Base-by-base conservation (phyloP, 495 filamentous ascomycete genomes). In the Lasiosphaeris hirsuta region DNA sequence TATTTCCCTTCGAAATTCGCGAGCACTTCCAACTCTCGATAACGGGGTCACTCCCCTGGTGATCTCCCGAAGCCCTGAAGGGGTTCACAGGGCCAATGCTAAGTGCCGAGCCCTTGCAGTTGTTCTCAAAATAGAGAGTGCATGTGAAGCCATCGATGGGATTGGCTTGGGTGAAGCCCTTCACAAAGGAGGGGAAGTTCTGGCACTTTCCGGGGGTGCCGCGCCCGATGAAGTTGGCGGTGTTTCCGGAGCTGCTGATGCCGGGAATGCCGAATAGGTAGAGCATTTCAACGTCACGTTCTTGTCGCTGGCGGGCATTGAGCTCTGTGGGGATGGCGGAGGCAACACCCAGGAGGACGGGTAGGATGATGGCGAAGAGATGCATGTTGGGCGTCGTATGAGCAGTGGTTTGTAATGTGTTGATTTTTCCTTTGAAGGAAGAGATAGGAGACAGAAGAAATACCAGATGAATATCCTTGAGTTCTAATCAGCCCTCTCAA, bases 181-280 rank as follows among this genome's bases (percentile, higher is more conserved):
- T 51, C 15, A 51, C 49, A 36, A 51, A 51, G 35, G 49, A 51
- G 5, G 49, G 49, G 49, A 51, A 51, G 49, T 51, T 51, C 15
- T 51, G 49, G 36, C 49, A 51, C 9, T 40, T 8, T 5, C 49
- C 49, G 6, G 35, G 35, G 3, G 49, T 51, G 49, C 49, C 49
- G 49, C 35, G 35, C 14, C 49, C 49, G 35, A 51, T 40, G 35
- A 51, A 51, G 35, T 38, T 51, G 35, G 35, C 49, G 1, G 13
- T 39, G 36, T 51, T 51, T 7, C 49, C 49, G 35, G 36, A 40
- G 35, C 33, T 13, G 34, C n/a, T 40, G 49, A 51, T 40, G 34
- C 49, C 49, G 13, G 49, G 49, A 36, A 51, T 40, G 35, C 36
- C 36, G 36, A 51, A 51, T 34, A 51, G 49, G 49, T 39, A 51